Conservation (phyloP, 176 grass and related monocot genomes). For the Olyra latifolia region DNA sequence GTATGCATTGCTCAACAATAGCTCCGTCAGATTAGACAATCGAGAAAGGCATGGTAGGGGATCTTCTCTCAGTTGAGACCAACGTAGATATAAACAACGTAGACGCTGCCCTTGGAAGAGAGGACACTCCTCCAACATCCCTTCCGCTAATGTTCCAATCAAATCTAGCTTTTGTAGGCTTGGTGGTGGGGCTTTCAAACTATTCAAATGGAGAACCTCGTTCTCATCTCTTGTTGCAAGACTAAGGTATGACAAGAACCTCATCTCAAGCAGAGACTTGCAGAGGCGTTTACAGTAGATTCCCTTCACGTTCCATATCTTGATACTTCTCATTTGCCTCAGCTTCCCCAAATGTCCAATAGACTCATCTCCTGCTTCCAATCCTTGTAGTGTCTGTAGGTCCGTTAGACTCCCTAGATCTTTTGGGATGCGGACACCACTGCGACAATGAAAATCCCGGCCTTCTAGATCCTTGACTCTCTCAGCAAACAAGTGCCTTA, state of each 20-base stretch:
- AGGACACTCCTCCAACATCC: neutral
- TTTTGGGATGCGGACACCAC: conserved; percentile 14
- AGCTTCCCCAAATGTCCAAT: conserved; percentile 10
- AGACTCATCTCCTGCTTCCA: conserved; percentile 12
- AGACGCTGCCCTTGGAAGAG: conserved; percentile 22
- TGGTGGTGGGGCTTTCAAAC: neutral
- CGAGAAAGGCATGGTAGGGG: conserved; percentile 29
- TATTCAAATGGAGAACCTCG: conserved; percentile 21
- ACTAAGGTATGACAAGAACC: neutral
- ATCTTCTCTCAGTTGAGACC: conserved; percentile 20
- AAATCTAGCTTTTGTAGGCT: conserved; percentile 21
- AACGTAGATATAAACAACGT: conserved; percentile 5
- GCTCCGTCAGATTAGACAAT: neutral
- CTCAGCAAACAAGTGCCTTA: conserved; percentile 35
- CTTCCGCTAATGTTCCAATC: conserved; percentile 3
- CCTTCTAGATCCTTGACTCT: neutral
- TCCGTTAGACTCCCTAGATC: conserved; percentile 16
- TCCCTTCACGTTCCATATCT: conserved; percentile 33
- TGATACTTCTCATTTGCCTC: conserved; percentile 39
- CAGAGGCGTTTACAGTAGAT: conserved; percentile 4
- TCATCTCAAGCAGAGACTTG: conserved; percentile 27
- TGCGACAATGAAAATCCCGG: neutral
- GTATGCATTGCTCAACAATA: conserved; percentile 20
- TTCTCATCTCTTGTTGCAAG: conserved; percentile 15
- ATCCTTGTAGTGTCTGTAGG: conserved; percentile 18